phyloP scores from a whole-genome alignment of 371 early-diverging fungal genomes.

The Batrachochytrium dendrobatidis region DNA sequence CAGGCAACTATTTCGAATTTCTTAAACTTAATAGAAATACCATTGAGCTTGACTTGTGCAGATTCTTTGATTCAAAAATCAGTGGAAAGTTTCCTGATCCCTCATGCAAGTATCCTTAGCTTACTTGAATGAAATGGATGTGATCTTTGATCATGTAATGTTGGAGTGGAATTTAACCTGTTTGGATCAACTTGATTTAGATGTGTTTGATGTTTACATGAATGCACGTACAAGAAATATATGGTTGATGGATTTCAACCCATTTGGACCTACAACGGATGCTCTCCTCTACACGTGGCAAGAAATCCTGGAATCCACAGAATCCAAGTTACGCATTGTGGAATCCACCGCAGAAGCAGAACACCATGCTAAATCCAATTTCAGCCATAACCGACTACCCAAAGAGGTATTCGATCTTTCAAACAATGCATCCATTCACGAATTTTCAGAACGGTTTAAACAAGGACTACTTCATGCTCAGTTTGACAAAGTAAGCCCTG shows the following conservation, averaged over 20 bases:
- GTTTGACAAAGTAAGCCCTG: neutral
- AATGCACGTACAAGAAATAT: constrained; percentile 48
- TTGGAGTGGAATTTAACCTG: neutral
- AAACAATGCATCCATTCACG: constrained; percentile 59
- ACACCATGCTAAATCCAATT: constrained; percentile 42
- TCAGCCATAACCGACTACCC: constrained; percentile 62
- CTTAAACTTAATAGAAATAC: constrained; percentile 51
- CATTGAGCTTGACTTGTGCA: constrained; percentile 46
- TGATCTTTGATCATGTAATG: neutral
- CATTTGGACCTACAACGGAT: constrained; percentile 70
- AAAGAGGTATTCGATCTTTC: constrained; percentile 72
- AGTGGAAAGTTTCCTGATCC: constrained; percentile 48
- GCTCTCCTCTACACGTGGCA: constrained; percentile 71
- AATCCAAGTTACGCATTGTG: constrained; percentile 22
- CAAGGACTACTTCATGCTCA: constrained; percentile 12
- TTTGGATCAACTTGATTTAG: too few relatives aligned
- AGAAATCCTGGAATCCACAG: constrained; percentile 57
- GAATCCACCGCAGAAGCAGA: constrained; percentile 30
- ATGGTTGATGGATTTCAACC: constrained; percentile 83
- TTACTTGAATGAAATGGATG: neutral
- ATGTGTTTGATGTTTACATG: constrained; percentile 83
- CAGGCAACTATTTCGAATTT: constrained; percentile 65
- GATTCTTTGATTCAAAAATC: constrained; percentile 60
- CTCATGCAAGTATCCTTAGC: constrained; percentile 31
- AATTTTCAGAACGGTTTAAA: constrained; percentile 49